Evolutionary conservation across 768 basidiomycete species (phyloP), one percentile per base, ranked within the genome.

Genomic region (Cystobasidiopsis lactophilus): DNA sequence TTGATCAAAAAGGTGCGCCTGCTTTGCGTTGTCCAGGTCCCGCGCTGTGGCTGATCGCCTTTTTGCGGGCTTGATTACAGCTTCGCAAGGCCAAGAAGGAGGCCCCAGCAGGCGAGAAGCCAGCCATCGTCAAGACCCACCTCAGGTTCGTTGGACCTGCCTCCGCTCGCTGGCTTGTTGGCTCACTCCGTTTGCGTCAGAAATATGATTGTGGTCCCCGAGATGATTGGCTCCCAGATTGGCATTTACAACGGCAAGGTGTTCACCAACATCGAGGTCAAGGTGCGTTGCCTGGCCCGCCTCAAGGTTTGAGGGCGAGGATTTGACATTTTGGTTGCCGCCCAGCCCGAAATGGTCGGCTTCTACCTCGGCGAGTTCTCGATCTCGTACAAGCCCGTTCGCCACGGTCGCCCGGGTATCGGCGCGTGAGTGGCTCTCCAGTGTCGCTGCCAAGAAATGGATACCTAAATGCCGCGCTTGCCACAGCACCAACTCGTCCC

Each of bases 1-100:
- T 78, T 98, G 61, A 95, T 98, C 69, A 96, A 96, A 77, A 98
- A 98, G 72, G n/a, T n/a, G n/a, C n/a, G n/a, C n/a, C n/a, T n/a
- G n/a, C n/a, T n/a, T n/a, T n/a, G n/a, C n/a, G n/a, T n/a, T n/a
- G n/a, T n/a, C n/a, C n/a, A n/a, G n/a, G n/a, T n/a, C n/a, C n/a
- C n/a, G n/a, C n/a, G n/a, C n/a, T n/a, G n/a, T n/a, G n/a, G n/a
- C n/a, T n/a, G n/a, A n/a, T n/a, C n/a, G n/a, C n/a, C n/a, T n/a
- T n/a, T n/a, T n/a, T n/a, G n/a, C n/a, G n/a, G n/a, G n/a, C n/a
- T n/a, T n/a, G n/a, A n/a, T n/a, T n/a, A n/a, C n/a, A n/a, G 33
- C 76, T 98, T 63, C 85, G 93, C 70, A 91, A 93, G 71, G 85
- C 93, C 54, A 98, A 98, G 78, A 96, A 91, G 74, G 88, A 95